phyloP scores from a whole-genome alignment of 306 rosid genomes.

The Senna tora region DNA sequence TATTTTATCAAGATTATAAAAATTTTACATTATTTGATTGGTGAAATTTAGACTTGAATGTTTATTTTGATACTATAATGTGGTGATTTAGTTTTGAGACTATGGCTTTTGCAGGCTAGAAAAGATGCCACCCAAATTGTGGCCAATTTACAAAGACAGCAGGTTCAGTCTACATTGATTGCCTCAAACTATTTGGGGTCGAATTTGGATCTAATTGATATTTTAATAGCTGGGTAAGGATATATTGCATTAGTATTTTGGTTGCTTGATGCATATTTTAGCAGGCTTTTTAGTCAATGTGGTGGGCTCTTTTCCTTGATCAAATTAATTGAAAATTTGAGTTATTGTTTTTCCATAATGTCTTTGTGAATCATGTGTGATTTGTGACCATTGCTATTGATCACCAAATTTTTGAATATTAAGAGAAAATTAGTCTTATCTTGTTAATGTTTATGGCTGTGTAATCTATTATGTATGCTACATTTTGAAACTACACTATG shows the following conservation, averaged over 20 bases:
- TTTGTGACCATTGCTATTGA: slow-evolving; percentile 3
- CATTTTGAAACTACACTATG: slow-evolving; percentile 4
- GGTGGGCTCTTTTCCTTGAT: neutral
- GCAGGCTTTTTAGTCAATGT: neutral
- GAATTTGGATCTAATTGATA: slow-evolving; percentile 80
- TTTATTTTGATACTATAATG: neutral
- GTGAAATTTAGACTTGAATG: neutral
- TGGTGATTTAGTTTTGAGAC: slow-evolving; percentile 11
- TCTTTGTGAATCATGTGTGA: neutral
- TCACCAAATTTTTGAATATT: neutral
- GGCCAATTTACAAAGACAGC: slow-evolving; percentile 91
- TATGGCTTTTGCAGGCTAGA: slow-evolving; percentile 60
- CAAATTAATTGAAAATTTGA: slow-evolving; percentile 7
- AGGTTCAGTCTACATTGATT: slow-evolving; percentile 80
- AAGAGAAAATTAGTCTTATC: slow-evolving; percentile 1
- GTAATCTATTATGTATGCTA: slow-evolving; percentile 9
- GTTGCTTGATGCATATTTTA: neutral
- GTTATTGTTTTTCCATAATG: slow-evolving; percentile 2
- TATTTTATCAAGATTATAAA: neutral
- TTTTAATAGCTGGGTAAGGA: slow-evolving; percentile 69
- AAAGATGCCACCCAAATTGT: slow-evolving; percentile 97
- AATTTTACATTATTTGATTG: neutral
- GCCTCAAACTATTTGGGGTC: slow-evolving; percentile 88
- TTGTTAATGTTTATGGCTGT: neutral
- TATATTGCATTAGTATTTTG: neutral